Percentiles rank a stretch among this genome's conserved stretches.
phyloP scores from a whole-genome alignment of 2,329 filamentous ascomycete species.

The Pseudogymnoascus sp. region DNA sequence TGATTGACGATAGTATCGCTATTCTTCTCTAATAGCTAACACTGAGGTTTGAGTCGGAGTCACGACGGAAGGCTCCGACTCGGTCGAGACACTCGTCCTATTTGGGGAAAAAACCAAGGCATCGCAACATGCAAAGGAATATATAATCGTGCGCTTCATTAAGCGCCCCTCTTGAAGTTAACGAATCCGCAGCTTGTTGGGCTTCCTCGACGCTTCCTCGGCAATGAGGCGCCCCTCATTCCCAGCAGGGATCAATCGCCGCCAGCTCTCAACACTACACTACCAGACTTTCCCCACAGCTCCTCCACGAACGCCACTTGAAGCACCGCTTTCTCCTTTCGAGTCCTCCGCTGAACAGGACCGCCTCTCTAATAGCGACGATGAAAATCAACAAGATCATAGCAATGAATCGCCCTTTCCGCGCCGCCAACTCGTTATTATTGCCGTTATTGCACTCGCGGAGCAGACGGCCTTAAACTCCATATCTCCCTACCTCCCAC shows the following conservation, averaged over 20 bases:
- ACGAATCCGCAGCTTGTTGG: no score
- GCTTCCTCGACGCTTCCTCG: neutral
- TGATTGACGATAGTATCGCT: no score
- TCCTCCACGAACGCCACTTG: constrained; percentile 58
- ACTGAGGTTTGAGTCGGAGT: no score
- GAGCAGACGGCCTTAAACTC: constrained; percentile 97
- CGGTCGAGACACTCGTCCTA: no score
- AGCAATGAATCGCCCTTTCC: constrained; percentile 60
- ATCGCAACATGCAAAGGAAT: no score
- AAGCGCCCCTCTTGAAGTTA: no score
- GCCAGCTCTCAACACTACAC: constrained; percentile 42
- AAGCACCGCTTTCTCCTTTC: constrained; percentile 26
- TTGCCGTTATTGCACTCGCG: constrained; percentile 81
- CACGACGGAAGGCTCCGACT: no score
- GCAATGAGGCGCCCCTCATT: neutral
- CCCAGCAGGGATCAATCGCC: constrained; percentile 15
- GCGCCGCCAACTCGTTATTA: constrained; percentile 68
- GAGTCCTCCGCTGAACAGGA: constrained; percentile 28
- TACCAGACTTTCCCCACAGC: constrained; percentile 78
- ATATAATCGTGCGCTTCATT: no score
- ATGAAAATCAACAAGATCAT: constrained; percentile 26
- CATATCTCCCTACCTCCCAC: constrained; percentile 87
- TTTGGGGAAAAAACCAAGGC: no score
- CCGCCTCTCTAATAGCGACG: constrained; percentile 27
- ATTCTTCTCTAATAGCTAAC: no score